phyloP scores from a whole-genome alignment of 2,329 filamentous ascomycete genomes.

The Pyricularia sp. region DNA sequence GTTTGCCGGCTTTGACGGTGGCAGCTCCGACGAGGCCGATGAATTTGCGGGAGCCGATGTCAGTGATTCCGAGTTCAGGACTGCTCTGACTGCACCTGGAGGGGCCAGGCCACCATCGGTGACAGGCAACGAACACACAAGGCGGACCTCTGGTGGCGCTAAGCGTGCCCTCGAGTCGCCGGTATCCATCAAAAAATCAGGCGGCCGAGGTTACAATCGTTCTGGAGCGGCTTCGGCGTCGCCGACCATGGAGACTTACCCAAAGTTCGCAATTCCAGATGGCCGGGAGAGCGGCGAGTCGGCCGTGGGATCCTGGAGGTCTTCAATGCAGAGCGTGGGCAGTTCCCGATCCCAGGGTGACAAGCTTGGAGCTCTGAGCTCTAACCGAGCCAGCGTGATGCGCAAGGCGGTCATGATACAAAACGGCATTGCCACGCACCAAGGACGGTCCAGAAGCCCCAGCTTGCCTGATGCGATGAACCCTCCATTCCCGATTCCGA shows the following conservation, averaged over 20 bases:
- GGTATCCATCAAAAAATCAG: background rate
- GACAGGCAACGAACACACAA: background rate
- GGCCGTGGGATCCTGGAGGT: slow-evolving; percentile 15
- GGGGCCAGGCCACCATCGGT: background rate
- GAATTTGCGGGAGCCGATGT: slow-evolving; percentile 50
- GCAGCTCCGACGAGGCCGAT: slow-evolving; percentile 57
- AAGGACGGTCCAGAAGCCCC: slow-evolving; percentile 53
- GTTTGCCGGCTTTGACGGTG: slow-evolving; percentile 75
- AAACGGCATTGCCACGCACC: slow-evolving; percentile 64
- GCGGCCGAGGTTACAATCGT: background rate
- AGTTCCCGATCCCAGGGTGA: slow-evolving; percentile 19
- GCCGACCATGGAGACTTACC: slow-evolving; percentile 31
- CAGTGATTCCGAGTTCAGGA: slow-evolving; percentile 60
- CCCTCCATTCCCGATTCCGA: slow-evolving; percentile 89
- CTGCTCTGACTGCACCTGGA: slow-evolving; percentile 51
- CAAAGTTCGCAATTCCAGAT: slow-evolving; percentile 28
- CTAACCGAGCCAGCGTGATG: slow-evolving; percentile 51
- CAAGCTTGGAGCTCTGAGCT: slow-evolving; percentile 25
- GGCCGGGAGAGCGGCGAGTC: slow-evolving; percentile 12
- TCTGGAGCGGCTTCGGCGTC: background rate
- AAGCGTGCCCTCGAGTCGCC: background rate
- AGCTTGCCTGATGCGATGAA: slow-evolving; percentile 49
- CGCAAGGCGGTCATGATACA: slow-evolving; percentile 74
- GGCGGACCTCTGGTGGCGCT: background rate
- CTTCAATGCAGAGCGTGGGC: slow-evolving; percentile 19